Conservation (phyloP, 306 rosid genomes). For the Cucurbita ficifolia region DNA sequence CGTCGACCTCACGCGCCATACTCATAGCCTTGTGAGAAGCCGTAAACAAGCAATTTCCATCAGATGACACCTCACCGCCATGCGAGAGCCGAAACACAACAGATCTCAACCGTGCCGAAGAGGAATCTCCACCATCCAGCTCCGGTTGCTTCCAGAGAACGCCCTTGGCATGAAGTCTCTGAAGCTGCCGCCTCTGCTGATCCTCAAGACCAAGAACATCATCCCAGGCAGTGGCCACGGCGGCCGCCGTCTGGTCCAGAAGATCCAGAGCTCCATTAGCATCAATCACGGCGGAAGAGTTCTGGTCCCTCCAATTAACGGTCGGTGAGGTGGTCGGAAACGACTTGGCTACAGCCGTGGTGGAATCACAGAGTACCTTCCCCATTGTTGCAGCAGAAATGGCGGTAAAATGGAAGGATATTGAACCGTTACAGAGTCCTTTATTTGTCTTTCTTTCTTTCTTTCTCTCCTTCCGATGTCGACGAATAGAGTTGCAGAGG, state of each 20-base stretch:
- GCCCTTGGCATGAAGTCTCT: conserved; percentile 61
- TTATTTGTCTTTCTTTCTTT: neutral
- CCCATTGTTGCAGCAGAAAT: conserved; percentile 40
- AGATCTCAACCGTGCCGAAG: conserved; percentile 29
- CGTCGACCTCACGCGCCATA: conserved; percentile 35
- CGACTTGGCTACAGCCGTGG: conserved; percentile 58
- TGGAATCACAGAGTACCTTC: conserved; percentile 68
- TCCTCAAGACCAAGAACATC: conserved; percentile 78
- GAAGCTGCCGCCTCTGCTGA: conserved; percentile 68
- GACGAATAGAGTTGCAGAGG: conserved; percentile 12
- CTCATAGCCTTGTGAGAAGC: conserved; percentile 80
- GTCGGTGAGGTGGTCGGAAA: conserved; percentile 48
- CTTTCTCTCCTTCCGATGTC: conserved; percentile 25
- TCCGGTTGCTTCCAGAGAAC: conserved; percentile 80
- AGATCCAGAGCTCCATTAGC: conserved; percentile 47
- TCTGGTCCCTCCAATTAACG: conserved; percentile 55
- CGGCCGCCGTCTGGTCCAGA: conserved; percentile 21
- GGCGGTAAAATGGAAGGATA: neutral
- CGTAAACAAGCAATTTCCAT: conserved; percentile 85
- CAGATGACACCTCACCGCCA: conserved; percentile 92
- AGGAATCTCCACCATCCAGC: conserved; percentile 7
- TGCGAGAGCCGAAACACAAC: conserved; percentile 72
- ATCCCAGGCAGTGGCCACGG: conserved; percentile 44
- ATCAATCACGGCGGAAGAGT: conserved; percentile 27
- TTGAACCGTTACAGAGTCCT: neutral